Evolutionary conservation across 768 basidiomycete species (phyloP).

Genomic region (Amyloporia xantha): DNA sequence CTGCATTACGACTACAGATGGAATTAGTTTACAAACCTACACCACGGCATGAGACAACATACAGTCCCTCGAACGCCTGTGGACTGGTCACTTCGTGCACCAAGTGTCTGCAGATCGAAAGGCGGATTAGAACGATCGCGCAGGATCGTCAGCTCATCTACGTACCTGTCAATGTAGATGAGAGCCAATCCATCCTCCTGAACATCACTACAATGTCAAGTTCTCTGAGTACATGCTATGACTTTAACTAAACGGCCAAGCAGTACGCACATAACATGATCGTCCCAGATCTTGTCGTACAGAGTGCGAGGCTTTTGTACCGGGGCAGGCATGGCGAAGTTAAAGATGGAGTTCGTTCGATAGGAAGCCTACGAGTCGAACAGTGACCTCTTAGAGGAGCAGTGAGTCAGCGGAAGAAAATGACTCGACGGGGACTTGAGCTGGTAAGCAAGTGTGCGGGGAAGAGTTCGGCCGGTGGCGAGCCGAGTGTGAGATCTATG

Average conservation of each 20-base stretch:
- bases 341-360: too few relatives aligned
- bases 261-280: slow-evolving; percentile 78
- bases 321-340: slow-evolving; percentile 46
- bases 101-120: slow-evolving; percentile 34
- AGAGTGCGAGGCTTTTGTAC: slow-evolving; percentile 70
- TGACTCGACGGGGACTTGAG: background rate
- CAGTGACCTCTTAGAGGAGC: background rate
- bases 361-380: background rate
- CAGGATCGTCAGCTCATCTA: too few relatives aligned
- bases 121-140: too few relatives aligned
- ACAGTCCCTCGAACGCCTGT: slow-evolving; percentile 56
- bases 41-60: slow-evolving; percentile 12
- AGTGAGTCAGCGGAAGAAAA: background rate
- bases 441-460: background rate
- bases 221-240: too few relatives aligned
- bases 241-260: background rate
- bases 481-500: too few relatives aligned
- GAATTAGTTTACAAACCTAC: background rate
- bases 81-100: slow-evolving; percentile 62
- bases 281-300: slow-evolving; percentile 98
- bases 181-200: slow-evolving; percentile 74
- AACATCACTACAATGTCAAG: slow-evolving; percentile 41
- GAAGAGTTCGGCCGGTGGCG: too few relatives aligned
- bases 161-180: slow-evolving; percentile 58
- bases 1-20: slow-evolving; percentile 37